phyloP scores from a whole-genome alignment of 495 filamentous ascomycete species.

The Pseudoneurospora amorphoporcata region DNA sequence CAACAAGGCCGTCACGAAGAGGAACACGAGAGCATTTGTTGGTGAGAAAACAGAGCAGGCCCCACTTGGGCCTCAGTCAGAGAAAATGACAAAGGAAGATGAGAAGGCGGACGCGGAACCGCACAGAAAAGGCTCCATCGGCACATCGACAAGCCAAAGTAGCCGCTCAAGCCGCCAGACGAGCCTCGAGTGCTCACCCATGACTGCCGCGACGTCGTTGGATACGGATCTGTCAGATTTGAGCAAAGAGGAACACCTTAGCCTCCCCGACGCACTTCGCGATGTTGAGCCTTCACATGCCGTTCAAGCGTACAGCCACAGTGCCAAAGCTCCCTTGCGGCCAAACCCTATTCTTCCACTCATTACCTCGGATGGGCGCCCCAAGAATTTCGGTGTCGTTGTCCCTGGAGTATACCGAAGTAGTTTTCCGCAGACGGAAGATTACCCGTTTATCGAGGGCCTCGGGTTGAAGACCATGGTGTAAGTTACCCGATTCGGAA shows the following conservation, averaged over 20 bases:
- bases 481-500: constrained; percentile 32
- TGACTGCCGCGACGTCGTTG: not conserved
- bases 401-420: constrained; percentile 64
- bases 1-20: constrained; percentile 17
- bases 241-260: not conserved
- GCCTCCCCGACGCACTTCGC: not conserved
- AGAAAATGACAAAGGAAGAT: not conserved
- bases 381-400: constrained; percentile 58
- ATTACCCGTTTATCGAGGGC: constrained; percentile 52
- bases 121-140: constrained; percentile 5
- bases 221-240: not conserved
- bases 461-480: constrained; percentile 65
- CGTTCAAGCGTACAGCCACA: not conserved
- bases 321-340: not conserved
- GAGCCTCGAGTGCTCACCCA: constrained; percentile 10
- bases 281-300: constrained; percentile 1
- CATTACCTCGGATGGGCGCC: constrained; percentile 25
- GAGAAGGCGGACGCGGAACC: constrained; percentile 1
- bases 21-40: constrained; percentile 13
- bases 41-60: constrained; percentile 14
- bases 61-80: not conserved
- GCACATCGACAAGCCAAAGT: constrained; percentile 7
- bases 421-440: constrained; percentile 54
- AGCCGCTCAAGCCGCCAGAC: constrained; percentile 10
- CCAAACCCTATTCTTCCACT: not conserved